phyloP scores from a whole-genome alignment of 2,329 filamentous ascomycete species.

The Fusarium nelsonii region DNA sequence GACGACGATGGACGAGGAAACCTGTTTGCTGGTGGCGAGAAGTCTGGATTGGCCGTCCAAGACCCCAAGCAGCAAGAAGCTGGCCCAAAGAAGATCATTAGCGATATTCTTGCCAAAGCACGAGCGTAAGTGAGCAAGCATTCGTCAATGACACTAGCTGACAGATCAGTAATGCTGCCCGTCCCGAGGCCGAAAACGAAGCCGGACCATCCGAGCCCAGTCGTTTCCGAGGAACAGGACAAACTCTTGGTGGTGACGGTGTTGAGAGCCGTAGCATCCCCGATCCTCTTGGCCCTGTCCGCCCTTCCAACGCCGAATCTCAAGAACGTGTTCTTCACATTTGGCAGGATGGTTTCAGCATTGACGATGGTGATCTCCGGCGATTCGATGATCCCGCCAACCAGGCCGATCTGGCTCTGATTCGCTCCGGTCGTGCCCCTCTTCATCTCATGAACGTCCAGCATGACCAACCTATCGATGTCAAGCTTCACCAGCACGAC shows the following conservation, averaged over 20 bases:
- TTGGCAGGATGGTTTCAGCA: conserved; percentile 87
- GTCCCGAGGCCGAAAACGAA: conserved; percentile 64
- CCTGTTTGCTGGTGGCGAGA: conserved; percentile 86
- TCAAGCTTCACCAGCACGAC: conserved; percentile 82
- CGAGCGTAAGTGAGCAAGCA: conserved; percentile 62
- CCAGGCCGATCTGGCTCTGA: conserved; percentile 77
- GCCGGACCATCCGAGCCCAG: conserved; percentile 64
- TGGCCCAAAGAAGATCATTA: conserved; percentile 68
- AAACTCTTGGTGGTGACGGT: conserved; percentile 83
- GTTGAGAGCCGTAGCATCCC: conserved; percentile 76
- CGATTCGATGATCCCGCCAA: conserved; percentile 85
- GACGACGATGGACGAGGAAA: conserved; percentile 73
- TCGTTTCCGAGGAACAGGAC: conserved; percentile 77
- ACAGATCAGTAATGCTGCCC: conserved; percentile 68
- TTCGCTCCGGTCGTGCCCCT: conserved; percentile 80
- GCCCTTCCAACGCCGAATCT: conserved; percentile 55
- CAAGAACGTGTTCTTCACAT: conserved; percentile 80
- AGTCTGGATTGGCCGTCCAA: conserved; percentile 78
- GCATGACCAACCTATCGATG: conserved; percentile 80
- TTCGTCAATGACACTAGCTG: conserved; percentile 9
- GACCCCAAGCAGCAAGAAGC: conserved; percentile 66
- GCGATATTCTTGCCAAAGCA: conserved; percentile 74
- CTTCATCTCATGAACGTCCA: conserved; percentile 82
- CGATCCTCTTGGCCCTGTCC: conserved; percentile 62
- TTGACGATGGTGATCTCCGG: conserved; percentile 82